Evolutionary conservation across 345 rosid species (phyloP), one percentile per base, ranked within the genome.

Genomic region (Arabis hirsuta): DNA sequence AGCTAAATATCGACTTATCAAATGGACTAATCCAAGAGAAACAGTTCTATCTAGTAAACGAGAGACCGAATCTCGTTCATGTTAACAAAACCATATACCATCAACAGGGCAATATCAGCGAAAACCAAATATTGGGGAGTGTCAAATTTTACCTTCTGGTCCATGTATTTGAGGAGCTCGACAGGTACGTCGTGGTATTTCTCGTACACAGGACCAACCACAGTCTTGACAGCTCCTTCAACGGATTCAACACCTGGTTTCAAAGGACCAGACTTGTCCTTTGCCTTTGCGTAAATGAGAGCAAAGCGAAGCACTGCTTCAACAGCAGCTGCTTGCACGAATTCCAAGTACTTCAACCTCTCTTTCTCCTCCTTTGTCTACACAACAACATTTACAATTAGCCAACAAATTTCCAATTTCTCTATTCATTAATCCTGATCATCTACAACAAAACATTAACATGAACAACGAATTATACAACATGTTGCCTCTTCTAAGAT

Each of bases 181-280:
- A 73, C 73, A 0, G 97, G 98, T 27, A 85, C 82, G 31, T 80
- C 91, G 10, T 85, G 93, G 80, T 72, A 92, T 64, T 88, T 90
- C 9, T 82, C 69, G 42, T 83, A 85, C 3, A 96, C 97, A 31
- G 94, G 98, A 31, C 89, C 86, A 0, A 90, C 85, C n/a, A 96
- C 84, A 9, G 68, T 87, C 83, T 85, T 90, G 14, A 92, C 96
- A 1, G 90, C 83, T 16, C 90, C 94, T 76, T 95, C 99, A 0
- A 88, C 82, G 12, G 92, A 83, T 75, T 92, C 97, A 65, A 95
- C 90, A 14, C 96, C 88, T 2, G 91, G 73, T 71, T 88, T 92
- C 82, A 92, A 73, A 2, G 92, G 96, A 20, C 99, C 96, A 1
- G 92, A 79, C 81, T 79, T 83, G 20, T 87, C 94, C 83, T 95